A percentile compares a stretch with the other conserved stretches of the same genome.
phyloP scores from a whole-genome alignment of 257 asterid genomes.

The Nemophila menziesii region DNA sequence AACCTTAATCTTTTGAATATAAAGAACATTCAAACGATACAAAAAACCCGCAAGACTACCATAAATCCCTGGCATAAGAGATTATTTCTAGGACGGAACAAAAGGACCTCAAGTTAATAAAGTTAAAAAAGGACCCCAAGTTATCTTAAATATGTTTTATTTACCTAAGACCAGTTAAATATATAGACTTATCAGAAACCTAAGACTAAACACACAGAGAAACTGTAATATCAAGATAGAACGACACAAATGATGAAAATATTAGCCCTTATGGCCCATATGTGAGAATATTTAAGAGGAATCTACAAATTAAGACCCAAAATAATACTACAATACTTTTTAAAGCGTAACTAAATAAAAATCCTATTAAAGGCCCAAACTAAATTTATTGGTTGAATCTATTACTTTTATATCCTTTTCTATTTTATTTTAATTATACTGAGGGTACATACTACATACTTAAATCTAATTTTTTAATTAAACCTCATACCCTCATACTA shows the following conservation, averaged over 20 bases:
- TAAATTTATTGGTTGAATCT: too few species aligned
- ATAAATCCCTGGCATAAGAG: conserved; percentile 87
- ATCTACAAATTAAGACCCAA: too few species aligned
- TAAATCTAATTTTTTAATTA: too few species aligned
- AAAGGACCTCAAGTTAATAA: conserved; percentile 42
- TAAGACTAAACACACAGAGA: conserved; percentile 65
- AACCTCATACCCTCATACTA: too few species aligned
- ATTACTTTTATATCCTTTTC: too few species aligned
- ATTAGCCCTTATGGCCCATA: conserved; percentile 92
- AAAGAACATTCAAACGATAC: conserved; percentile 64
- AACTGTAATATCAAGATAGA: conserved; percentile 86
- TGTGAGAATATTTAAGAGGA: conserved; percentile 47
- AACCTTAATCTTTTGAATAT: conserved; percentile 79
- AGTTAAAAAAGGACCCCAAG: too few species aligned
- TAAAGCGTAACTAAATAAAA: too few species aligned
- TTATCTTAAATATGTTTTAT: too few species aligned
- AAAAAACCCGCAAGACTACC: conserved; percentile 87
- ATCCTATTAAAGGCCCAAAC: too few species aligned
- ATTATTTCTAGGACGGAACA: conserved; percentile 89
- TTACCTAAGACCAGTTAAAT: conserved; percentile 97
- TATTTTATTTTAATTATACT: too few species aligned
- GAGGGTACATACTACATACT: too few species aligned
- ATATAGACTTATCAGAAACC: conserved; percentile 92
- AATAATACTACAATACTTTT: too few species aligned
- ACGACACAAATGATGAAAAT: conserved; percentile 85